phyloP scores from a whole-genome alignment of 768 basidiomycete genomes.

The Boletus sp. region DNA sequence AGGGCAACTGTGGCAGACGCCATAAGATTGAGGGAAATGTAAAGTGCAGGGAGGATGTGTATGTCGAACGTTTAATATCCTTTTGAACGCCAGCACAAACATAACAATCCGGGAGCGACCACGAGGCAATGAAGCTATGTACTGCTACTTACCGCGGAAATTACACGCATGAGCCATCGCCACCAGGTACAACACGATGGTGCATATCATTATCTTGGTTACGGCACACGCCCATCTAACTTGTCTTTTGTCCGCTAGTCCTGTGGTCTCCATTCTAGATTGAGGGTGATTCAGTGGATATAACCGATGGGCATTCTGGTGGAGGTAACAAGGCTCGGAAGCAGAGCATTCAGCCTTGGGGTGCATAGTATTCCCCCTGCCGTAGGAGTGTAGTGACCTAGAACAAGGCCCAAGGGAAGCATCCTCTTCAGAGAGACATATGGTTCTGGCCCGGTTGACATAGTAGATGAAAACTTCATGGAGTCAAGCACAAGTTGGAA shows the following conservation, averaged over 20 bases:
- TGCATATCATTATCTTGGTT: background rate
- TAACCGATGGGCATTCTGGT: background rate
- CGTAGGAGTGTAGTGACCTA: background rate
- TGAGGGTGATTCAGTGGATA: background rate
- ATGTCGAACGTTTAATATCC: conserved; percentile 1
- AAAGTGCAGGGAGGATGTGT: background rate
- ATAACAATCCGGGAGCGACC: background rate
- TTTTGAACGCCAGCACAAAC: background rate
- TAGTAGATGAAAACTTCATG: background rate
- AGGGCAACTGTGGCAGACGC: background rate
- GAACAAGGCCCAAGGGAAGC: background rate
- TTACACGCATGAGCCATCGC: background rate
- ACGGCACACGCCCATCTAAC: background rate
- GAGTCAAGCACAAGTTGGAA: too few relatives aligned
- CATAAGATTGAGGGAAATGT: conserved; percentile 1
- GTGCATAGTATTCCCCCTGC: background rate
- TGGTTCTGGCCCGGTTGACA: background rate
- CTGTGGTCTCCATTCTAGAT: background rate
- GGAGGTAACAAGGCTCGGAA: background rate
- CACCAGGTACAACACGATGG: conserved; percentile 4
- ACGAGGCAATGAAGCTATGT: background rate
- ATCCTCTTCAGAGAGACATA: background rate
- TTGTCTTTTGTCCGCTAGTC: background rate
- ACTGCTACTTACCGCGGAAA: background rate
- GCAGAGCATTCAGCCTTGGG: background rate